Evolutionary conservation across 257 asterid genomes (phyloP), one percentile per base, ranked within the genome.

Genomic region (Nicotiana otophora): DNA sequence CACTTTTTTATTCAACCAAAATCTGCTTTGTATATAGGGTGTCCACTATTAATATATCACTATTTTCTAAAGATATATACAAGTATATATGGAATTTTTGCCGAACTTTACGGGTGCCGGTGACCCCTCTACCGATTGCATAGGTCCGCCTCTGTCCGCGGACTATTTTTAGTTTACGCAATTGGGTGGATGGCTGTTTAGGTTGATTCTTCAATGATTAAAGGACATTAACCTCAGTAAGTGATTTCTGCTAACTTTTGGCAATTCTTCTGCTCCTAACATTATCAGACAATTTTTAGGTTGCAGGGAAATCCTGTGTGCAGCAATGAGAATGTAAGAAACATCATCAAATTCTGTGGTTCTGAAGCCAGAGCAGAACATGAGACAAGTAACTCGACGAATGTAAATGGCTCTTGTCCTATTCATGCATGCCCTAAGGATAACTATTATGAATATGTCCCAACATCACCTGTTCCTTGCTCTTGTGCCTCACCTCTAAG

Each of bases 221-320:
- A 28, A 23, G 23, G 31, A 53, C 26, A 15, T 39, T 16, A 63
- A 4, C 15, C 26, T 34, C 57, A 58, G 68, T 64, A 20, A 42
- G 5, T 60, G 48, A 28, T 64, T 66, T 81, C 14, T 36, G 10
- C 55, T 31, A 66, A 66, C 62, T 30, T 63, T 15, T 63, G 26
- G 23, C 17, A 19, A 16, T 48, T 19, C n/a, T 67, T 81, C 60
- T 67, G 67, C 57, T 33, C 55, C 61, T 28, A 17, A 54, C 69
- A 31, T 36, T 42, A 10, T 55, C 15, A 54, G 48, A 36, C 26
- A 46, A 16, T 80, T 55, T 74, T 30, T 64, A 96, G 99, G 88
- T 94, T 96, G 87, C 82, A 80, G 85, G 98, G 97, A 81, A 96
- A 96, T 86, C 98, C 98, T 11, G 64, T 85, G 36, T 93, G 99